Evolutionary conservation across 257 asterid species (phyloP).

Genomic region (Linderniella brevidens): DNA sequence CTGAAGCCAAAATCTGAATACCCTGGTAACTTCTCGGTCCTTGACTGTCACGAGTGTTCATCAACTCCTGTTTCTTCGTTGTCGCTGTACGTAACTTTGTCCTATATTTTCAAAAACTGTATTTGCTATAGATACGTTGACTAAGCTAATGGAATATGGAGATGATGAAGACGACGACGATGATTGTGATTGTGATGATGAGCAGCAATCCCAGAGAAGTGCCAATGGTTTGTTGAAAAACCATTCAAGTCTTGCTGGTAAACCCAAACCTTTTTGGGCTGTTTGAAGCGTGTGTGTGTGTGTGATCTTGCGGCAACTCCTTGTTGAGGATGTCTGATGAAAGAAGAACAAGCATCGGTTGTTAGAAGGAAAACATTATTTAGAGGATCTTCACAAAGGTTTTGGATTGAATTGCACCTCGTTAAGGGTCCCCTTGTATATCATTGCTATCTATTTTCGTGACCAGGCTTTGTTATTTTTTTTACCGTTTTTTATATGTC

Average conservation of each 20-base stretch:
- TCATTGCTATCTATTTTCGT: too few species aligned
- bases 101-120: background rate
- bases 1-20: slow-evolving; percentile 20
- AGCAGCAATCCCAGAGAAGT: slow-evolving; percentile 12
- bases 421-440: too few species aligned
- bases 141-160: slow-evolving; percentile 87
- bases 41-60: background rate
- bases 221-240: slow-evolving; percentile 12
- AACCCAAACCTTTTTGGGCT: slow-evolving; percentile 73
- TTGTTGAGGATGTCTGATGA: too few species aligned
- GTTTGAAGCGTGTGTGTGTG: slow-evolving; percentile 12
- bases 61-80: background rate
- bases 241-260: slow-evolving; percentile 15
- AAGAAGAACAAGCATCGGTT: too few species aligned
- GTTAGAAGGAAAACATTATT: too few species aligned
- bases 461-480: too few species aligned
- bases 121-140: slow-evolving; percentile 49
- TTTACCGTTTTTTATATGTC: too few species aligned
- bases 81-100: background rate
- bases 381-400: too few species aligned
- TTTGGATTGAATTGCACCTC: too few species aligned
- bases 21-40: slow-evolving; percentile 34
- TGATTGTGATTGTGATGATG: too few species aligned
- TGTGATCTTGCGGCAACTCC: too few species aligned
- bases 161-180: slow-evolving; percentile 51